phyloP scores from a whole-genome alignment of 148 eudicot genomes.

The Spergularia marina region DNA sequence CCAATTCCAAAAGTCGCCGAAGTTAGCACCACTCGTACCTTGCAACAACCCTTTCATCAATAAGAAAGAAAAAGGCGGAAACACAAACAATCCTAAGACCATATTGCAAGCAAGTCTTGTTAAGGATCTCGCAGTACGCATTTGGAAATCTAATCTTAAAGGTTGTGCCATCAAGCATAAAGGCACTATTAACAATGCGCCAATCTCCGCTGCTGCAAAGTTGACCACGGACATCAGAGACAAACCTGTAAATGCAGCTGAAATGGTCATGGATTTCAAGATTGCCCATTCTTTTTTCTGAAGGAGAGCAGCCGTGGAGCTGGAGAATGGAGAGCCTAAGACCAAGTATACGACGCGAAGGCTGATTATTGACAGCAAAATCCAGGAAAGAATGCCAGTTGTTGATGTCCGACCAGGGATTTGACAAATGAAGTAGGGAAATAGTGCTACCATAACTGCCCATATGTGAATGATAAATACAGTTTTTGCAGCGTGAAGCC shows the following conservation, averaged over 20 bases:
- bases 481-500: slow-evolving; percentile 75
- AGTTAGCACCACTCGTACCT: slow-evolving; percentile 36
- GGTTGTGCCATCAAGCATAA: slow-evolving; percentile 76
- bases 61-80: slow-evolving; percentile 64
- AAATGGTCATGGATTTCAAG: slow-evolving; percentile 70
- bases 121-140: slow-evolving; percentile 32
- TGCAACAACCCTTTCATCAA: slow-evolving; percentile 48
- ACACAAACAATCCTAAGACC: slow-evolving; percentile 43
- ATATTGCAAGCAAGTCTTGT: slow-evolving; percentile 44
- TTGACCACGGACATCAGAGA: slow-evolving; percentile 91
- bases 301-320: slow-evolving; percentile 22
- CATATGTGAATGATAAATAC: slow-evolving; percentile 71
- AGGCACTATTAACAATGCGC: slow-evolving; percentile 77
- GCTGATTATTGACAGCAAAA: slow-evolving; percentile 45
- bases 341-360: slow-evolving; percentile 39
- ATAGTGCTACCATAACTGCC: slow-evolving; percentile 65
- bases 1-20: slow-evolving; percentile 87
- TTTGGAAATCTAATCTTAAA: slow-evolving; percentile 40
- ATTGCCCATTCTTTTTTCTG: slow-evolving; percentile 57
- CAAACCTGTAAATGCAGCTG: slow-evolving; percentile 70
- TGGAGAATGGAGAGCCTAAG: slow-evolving; percentile 49
- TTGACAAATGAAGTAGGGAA: slow-evolving; percentile 59
- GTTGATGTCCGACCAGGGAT: slow-evolving; percentile 48
- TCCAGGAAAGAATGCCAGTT: slow-evolving; percentile 55
- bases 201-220: slow-evolving; percentile 91